phyloP scores from a whole-genome alignment of 2,329 filamentous ascomycete species.

The Neofusicoccum umdonicola region DNA sequence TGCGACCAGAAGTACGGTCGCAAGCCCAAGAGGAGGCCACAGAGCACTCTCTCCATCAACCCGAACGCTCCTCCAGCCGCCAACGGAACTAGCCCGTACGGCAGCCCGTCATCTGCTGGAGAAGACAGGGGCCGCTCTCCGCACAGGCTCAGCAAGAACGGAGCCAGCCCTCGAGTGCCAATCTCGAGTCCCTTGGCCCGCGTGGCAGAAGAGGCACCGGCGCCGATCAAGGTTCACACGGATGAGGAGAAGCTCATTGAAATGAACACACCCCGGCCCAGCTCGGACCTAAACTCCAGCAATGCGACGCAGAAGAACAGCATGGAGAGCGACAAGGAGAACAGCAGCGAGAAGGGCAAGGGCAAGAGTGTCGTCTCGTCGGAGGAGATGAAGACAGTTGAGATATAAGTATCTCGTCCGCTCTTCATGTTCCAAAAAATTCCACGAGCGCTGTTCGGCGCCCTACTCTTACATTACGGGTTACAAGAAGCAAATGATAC shows the following conservation, averaged over 20 bases:
- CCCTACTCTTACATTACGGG: slow-evolving; percentile 6
- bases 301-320: slow-evolving; percentile 28
- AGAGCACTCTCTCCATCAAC: slow-evolving; percentile 52
- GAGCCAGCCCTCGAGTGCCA: slow-evolving; percentile 62
- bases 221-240: slow-evolving; percentile 38
- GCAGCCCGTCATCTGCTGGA: slow-evolving; percentile 51
- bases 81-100: slow-evolving; percentile 53
- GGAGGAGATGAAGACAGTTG: slow-evolving; percentile 49
- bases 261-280: slow-evolving; percentile 41
- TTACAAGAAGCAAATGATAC: slow-evolving; percentile 17
- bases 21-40: slow-evolving; percentile 50
- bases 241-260: slow-evolving; percentile 44
- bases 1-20: slow-evolving; percentile 91
- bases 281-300: slow-evolving; percentile 30
- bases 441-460: neutral
- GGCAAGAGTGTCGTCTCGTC: slow-evolving; percentile 22
- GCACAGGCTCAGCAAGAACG: slow-evolving; percentile 63
- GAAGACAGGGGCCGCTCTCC: slow-evolving; percentile 67
- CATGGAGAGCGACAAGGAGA: slow-evolving; percentile 40
- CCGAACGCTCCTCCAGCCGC: slow-evolving; percentile 51
- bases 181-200: slow-evolving; percentile 71
- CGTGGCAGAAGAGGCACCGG: slow-evolving; percentile 66
- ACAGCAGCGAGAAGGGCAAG: slow-evolving; percentile 27
- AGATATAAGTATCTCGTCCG: slow-evolving; percentile 36
- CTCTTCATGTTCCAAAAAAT: neutral